Evolutionary conservation across 805 yeast species (phyloP).

Genomic region (Monosporozyma servazzii): DNA sequence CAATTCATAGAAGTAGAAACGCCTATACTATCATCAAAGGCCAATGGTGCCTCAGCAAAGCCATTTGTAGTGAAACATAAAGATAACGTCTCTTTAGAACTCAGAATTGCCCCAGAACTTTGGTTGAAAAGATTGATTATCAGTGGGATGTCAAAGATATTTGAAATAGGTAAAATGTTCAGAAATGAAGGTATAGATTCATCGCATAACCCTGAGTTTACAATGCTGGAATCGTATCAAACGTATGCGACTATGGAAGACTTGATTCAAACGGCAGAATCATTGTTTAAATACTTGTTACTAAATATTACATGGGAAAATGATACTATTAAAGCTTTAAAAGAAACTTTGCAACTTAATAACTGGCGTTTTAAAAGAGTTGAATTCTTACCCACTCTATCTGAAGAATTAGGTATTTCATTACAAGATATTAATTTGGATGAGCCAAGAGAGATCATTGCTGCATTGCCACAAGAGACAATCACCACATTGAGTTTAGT

Average conservation of each 20-base stretch:
- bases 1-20: constrained; percentile 81
- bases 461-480: neutral
- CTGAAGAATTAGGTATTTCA: constrained; percentile 16
- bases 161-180: constrained; percentile 77
- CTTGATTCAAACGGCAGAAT: constrained; percentile 56
- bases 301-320: neutral
- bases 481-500: neutral
- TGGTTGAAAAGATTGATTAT: constrained; percentile 83
- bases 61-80: constrained; percentile 58
- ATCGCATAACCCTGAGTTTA: constrained; percentile 91
- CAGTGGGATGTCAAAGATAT: constrained; percentile 78
- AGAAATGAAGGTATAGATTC: constrained; percentile 90
- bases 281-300: constrained; percentile 37
- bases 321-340: constrained; percentile 4
- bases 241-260: constrained; percentile 58
- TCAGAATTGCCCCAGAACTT: constrained; percentile 90
- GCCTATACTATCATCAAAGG: constrained; percentile 63
- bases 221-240: constrained; percentile 83
- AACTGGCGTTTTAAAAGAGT: constrained; percentile 24
- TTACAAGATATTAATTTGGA: constrained; percentile 28
- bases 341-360: constrained; percentile 8
- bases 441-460: constrained; percentile 2
- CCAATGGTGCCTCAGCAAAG: constrained; percentile 89
- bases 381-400: constrained; percentile 26
- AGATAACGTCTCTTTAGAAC: constrained; percentile 34